phyloP scores from a whole-genome alignment of 768 basidiomycete genomes.

The Floccularia luteovirens region DNA sequence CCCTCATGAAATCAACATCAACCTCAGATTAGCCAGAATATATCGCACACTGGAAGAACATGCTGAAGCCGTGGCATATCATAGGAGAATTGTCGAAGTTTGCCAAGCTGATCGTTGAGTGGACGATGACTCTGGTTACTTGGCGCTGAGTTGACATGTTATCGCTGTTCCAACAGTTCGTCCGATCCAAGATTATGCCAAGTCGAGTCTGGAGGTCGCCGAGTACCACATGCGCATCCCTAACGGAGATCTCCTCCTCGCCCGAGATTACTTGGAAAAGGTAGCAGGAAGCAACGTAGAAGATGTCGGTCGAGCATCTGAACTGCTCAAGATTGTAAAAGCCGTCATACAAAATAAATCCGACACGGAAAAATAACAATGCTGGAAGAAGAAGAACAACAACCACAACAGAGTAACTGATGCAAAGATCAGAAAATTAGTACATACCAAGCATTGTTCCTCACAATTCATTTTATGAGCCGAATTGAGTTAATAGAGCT shows the following conservation, averaged over 20 bases:
- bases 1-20: conserved; percentile 65
- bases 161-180: conserved; percentile 41
- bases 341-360: conserved; percentile 20
- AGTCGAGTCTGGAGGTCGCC: conserved; percentile 80
- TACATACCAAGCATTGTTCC: too few species aligned
- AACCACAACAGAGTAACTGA: too few species aligned
- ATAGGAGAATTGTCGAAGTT: conserved; percentile 73
- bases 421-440: too few species aligned
- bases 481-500: too few species aligned
- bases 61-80: conserved; percentile 67
- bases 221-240: conserved; percentile 63
- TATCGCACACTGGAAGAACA: conserved; percentile 61
- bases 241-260: conserved; percentile 61
- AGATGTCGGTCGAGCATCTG: conserved; percentile 68
- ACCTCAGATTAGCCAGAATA: conserved; percentile 67
- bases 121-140: conserved; percentile 8
- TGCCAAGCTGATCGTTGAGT: conserved; percentile 55
- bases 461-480: too few species aligned
- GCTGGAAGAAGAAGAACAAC: too few species aligned
- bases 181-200: conserved; percentile 71
- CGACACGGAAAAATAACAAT: conserved; percentile 9
- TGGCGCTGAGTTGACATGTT: conserved; percentile 15
- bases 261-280: conserved; percentile 63
- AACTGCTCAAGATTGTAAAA: conserved; percentile 58
- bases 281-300: conserved; percentile 77